These are phyloP conservation scores for Neocallimastix lanati DNA, from an alignment of 192 early-diverging fungal species.

Conservation along the genomic window DNA sequence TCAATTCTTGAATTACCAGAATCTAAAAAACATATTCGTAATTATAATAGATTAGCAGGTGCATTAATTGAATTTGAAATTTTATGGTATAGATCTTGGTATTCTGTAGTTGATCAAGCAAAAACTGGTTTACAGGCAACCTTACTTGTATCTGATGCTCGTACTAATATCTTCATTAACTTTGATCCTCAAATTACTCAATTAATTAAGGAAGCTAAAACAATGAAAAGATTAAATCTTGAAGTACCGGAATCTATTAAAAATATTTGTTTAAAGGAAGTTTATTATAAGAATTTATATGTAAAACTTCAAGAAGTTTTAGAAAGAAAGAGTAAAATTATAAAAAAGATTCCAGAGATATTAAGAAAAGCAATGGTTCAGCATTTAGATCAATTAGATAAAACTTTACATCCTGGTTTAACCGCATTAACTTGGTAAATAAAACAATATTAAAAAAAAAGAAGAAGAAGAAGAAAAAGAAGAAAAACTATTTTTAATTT, in stretches of 20 bases:
- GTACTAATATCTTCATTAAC: slow-evolving; percentile 36
- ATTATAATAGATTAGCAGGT: slow-evolving; percentile 46
- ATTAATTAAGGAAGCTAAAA: slow-evolving; percentile 38
- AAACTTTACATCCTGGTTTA: slow-evolving; percentile 33
- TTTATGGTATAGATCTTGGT: slow-evolving; percentile 39
- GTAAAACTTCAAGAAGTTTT: slow-evolving; percentile 23
- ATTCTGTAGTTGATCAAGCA: slow-evolving; percentile 31
- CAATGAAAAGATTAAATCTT: slow-evolving; percentile 26
- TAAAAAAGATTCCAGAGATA: slow-evolving; percentile 25
- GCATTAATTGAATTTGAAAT: slow-evolving; percentile 44
- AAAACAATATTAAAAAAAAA: too few relatives aligned
- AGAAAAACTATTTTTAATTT: too few relatives aligned
- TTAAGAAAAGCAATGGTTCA: slow-evolving; percentile 27
- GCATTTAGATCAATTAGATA: slow-evolving; percentile 40
- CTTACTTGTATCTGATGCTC: slow-evolving; percentile 30
- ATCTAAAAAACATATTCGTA: slow-evolving; percentile 42
- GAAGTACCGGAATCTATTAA: slow-evolving; percentile 32
- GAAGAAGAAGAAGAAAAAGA: too few relatives aligned
- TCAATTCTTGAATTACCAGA: slow-evolving; percentile 29
- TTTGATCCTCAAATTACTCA: slow-evolving; percentile 41
- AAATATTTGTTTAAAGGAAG: slow-evolving; percentile 36
- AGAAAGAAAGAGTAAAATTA: slow-evolving; percentile 21
- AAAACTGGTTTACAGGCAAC: slow-evolving; percentile 45
- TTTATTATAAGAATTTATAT: slow-evolving; percentile 34
- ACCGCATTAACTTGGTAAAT: slow-evolving; percentile 40